Conservation (phyloP, 2,329 filamentous ascomycete genomes). For the Pseudodiploospora longispora region DNA sequence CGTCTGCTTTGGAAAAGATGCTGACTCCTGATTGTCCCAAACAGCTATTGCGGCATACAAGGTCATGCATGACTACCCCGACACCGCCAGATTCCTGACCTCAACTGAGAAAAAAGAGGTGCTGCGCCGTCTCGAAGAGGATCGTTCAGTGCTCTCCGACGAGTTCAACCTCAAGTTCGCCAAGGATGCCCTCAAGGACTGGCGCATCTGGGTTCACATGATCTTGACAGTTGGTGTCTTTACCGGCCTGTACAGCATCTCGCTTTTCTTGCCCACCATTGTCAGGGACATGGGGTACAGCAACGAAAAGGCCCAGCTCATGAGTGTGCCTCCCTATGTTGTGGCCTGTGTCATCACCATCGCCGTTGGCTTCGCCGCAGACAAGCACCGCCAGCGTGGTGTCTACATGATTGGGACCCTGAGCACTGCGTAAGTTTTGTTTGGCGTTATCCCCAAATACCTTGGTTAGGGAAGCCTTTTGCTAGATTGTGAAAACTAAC, state of each 20-base stretch:
- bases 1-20: slow-evolving; percentile 4
- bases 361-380: slow-evolving; percentile 28
- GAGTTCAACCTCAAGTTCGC: slow-evolving; percentile 49
- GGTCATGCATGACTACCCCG: slow-evolving; percentile 52
- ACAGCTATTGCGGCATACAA: slow-evolving; percentile 41
- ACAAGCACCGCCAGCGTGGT: slow-evolving; percentile 26
- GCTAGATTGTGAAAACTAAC: too few relatives aligned
- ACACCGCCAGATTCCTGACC: slow-evolving; percentile 40
- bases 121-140: slow-evolving; percentile 31
- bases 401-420: slow-evolving; percentile 31
- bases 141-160: slow-evolving; percentile 42
- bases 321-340: slow-evolving; percentile 18
- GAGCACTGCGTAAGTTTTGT: slow-evolving; percentile 22
- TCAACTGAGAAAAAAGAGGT: slow-evolving; percentile 35
- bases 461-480: too few relatives aligned
- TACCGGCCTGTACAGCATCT: slow-evolving; percentile 30
- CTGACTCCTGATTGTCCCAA: too few relatives aligned
- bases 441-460: too few relatives aligned
- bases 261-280: slow-evolving; percentile 21
- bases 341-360: slow-evolving; percentile 8
- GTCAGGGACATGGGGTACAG: slow-evolving; percentile 14
- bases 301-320: slow-evolving; percentile 15
- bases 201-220: slow-evolving; percentile 48
- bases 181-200: slow-evolving; percentile 49
- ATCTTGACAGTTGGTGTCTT: slow-evolving; percentile 53